These are phyloP conservation scores for Gaeumannomyces sp. DNA, from an alignment of 2,329 filamentous ascomycete genomes.

Conservation along the genomic window DNA sequence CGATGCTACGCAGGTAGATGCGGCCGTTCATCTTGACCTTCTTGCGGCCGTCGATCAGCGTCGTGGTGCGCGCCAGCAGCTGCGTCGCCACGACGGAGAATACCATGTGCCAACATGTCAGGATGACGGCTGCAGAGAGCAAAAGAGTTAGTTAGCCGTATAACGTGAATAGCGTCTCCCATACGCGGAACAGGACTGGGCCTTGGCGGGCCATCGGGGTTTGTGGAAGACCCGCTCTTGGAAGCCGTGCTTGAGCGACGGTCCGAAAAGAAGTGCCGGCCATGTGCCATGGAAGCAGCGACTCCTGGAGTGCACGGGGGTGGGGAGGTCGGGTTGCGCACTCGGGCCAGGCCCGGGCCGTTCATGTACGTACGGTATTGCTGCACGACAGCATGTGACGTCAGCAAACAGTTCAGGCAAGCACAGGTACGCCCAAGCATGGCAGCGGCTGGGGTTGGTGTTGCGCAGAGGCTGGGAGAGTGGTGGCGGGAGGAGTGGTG, in stretches of 20 bases:
- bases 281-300: not conserved
- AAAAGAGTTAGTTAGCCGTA: not conserved
- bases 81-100: slow-evolving; percentile 93
- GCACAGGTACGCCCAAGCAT: slow-evolving; percentile 6
- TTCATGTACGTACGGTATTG: slow-evolving; percentile 11
- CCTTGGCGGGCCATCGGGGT: not conserved
- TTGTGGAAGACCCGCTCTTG: not conserved
- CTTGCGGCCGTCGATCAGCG: slow-evolving; percentile 83
- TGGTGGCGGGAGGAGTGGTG: too few relatives aligned
- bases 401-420: not conserved
- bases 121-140: slow-evolving; percentile 48
- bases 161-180: too few relatives aligned
- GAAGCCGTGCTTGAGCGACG: not conserved
- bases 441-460: not conserved
- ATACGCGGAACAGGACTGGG: not conserved
- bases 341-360: not conserved
- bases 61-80: slow-evolving; percentile 79
- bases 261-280: not conserved
- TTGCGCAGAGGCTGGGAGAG: not conserved
- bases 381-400: slow-evolving; percentile 1
- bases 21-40: slow-evolving; percentile 91
- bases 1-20: slow-evolving; percentile 83
- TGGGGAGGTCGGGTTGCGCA: not conserved
- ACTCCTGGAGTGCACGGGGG: not conserved
- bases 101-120: slow-evolving; percentile 90